Percentiles rank a stretch among this genome's conserved stretches.
Evolutionary conservation across 129 eudicot species (phyloP).

Genomic region (Calendula officinalis): DNA sequence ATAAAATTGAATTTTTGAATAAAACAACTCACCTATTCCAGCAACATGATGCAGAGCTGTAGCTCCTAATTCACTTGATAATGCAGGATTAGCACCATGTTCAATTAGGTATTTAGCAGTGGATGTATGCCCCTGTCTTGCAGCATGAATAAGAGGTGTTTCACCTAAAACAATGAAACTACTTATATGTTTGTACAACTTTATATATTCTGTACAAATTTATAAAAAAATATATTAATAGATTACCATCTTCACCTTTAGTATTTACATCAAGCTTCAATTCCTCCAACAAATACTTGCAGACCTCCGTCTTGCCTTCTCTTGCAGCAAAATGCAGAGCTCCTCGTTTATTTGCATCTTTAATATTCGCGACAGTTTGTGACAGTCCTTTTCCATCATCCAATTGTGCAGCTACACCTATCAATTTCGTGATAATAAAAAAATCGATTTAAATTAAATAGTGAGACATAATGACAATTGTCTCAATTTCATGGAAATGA

Average conservation of each 20-base stretch:
- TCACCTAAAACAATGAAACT: constrained; percentile 52
- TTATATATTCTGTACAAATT: neutral
- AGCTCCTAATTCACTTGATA: constrained; percentile 82
- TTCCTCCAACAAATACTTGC: constrained; percentile 89
- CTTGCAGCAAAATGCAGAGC: constrained; percentile 96
- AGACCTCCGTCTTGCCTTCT: constrained; percentile 79
- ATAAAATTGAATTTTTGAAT: neutral
- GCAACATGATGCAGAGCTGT: constrained; percentile 93
- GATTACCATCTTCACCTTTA: constrained; percentile 81
- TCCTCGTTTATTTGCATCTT: constrained; percentile 92
- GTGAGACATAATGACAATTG: neutral
- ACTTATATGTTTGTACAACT: neutral
- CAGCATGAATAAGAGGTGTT: constrained; percentile 93
- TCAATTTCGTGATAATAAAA: constrained; percentile 9
- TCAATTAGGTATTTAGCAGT: constrained; percentile 76
- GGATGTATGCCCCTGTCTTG: constrained; percentile 79
- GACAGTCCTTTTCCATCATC: constrained; percentile 89
- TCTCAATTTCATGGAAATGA: neutral
- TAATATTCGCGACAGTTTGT: constrained; percentile 65
- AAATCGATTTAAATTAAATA: neutral
- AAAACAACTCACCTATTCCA: constrained; percentile 62
- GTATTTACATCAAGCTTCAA: constrained; percentile 73
- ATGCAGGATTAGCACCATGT: constrained; percentile 72
- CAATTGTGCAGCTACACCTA: constrained; percentile 63
- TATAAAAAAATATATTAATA: neutral